Conservation (phyloP, 306 rosid genomes). For the Cicer yamashitae region DNA sequence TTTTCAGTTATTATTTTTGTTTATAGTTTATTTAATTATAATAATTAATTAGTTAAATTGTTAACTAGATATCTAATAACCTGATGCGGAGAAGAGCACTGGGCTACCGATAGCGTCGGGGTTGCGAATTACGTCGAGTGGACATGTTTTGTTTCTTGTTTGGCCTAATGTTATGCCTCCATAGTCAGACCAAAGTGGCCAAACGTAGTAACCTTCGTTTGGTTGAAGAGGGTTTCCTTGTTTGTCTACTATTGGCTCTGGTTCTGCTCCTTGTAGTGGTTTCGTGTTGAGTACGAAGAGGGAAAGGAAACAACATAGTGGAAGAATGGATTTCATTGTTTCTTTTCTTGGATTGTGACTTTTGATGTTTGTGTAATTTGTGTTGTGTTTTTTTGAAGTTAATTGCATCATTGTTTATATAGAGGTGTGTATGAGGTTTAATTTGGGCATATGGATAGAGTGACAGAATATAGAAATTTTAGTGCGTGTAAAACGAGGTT, state of each 20-base stretch:
- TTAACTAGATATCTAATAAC: too few species aligned
- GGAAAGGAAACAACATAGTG: constrained; percentile 29
- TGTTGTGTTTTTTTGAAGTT: not conserved
- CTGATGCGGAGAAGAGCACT: constrained; percentile 17
- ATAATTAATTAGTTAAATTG: too few species aligned
- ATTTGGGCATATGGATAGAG: not conserved
- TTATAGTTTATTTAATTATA: too few species aligned
- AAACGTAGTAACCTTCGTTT: constrained; percentile 44
- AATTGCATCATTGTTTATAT: not conserved
- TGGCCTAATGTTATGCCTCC: constrained; percentile 40
- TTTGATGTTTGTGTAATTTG: not conserved
- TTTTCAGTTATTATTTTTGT: too few species aligned
- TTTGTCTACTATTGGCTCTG: constrained; percentile 47
- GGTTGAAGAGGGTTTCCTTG: constrained; percentile 21
- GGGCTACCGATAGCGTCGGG: constrained; percentile 33
- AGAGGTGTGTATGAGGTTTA: not conserved
- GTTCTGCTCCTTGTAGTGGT: constrained; percentile 2
- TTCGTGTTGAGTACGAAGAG: constrained; percentile 26
- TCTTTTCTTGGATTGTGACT: not conserved
- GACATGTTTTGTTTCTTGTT: constrained; percentile 48
- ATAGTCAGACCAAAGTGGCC: constrained; percentile 46
- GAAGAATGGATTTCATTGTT: constrained; percentile 41
- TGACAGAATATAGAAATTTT: not conserved
- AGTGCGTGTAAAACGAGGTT: not conserved
- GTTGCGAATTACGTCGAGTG: constrained; percentile 43